Evolutionary conservation across 768 basidiomycete species (phyloP), one percentile per base, ranked within the genome.

Genomic region (Boletellus emodensis): DNA sequence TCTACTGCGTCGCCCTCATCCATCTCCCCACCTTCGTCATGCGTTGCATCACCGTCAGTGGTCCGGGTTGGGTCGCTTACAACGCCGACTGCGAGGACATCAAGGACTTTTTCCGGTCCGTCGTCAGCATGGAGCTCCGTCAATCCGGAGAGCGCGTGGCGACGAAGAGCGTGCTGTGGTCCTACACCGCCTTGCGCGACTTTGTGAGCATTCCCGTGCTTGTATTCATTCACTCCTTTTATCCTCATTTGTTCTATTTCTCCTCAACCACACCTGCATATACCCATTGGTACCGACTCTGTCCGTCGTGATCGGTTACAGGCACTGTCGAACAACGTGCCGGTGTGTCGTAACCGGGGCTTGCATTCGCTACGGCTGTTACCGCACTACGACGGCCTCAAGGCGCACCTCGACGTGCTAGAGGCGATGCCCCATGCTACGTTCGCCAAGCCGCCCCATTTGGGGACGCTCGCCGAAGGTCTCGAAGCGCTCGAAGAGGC

Each of bases 101-200:
- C 62, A 87, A 85, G 53, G 85, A 88, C 59, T 87, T 85, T 63
- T 82, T 87, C 65, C 75, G 86, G 15, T 75, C 81, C 1, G 78
- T 77, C 41, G 79, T 89, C 53, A 77, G 76, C 52, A 87, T 89
- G 85, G 86, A 89, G 62, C 75, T 89, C 67, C 76, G 87, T 26
- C 84, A 89, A 65, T 83, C 84, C 0, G 87, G 86, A 15, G 86
- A 88, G 57, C 76, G 86, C 28, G 84, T 87, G 17, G 87, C 87
- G 8, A 87, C 86, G 8, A 88, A 87, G 74, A 85, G 83, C 58
- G 83, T 87, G 17, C 67, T 88, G 48, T 88, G 86, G 86, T 84
- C 83, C 1, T 88, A 88, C 66, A 88, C 87, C 2, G 86, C 84
- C 30, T 68, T 88, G 26, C 70, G 86, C 49, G 82, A 88, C 68